Conservation (phyloP, 176 grass and related monocot genomes). For the Chloris gayana region DNA sequence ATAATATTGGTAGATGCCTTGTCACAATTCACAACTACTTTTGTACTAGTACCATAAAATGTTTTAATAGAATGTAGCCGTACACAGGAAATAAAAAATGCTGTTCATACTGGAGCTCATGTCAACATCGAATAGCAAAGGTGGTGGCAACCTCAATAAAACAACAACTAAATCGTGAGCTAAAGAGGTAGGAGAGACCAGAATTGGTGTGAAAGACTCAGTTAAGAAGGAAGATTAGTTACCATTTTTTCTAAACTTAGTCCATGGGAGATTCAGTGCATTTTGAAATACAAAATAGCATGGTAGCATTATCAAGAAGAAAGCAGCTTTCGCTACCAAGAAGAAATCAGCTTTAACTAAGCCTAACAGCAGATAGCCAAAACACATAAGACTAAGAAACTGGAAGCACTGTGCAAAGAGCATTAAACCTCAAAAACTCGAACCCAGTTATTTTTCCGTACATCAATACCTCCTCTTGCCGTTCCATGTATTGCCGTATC, state of each 20-base stretch:
- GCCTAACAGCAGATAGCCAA: slow-evolving; percentile 1
- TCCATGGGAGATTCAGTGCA: background rate
- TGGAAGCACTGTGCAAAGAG: background rate
- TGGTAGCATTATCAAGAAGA: background rate
- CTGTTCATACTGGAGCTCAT: background rate
- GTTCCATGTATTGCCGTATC: slow-evolving; percentile 97
- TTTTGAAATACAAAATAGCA: background rate
- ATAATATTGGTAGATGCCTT: background rate
- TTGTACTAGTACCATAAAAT: slow-evolving; percentile 6
- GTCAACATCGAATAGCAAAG: background rate
- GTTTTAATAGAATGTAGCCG: slow-evolving; percentile 11
- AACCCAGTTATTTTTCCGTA: slow-evolving; percentile 10
- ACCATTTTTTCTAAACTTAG: background rate
- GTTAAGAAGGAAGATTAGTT: slow-evolving; percentile 6
- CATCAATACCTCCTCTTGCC: slow-evolving; percentile 78
- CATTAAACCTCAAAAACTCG: background rate
- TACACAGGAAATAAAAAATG: slow-evolving; percentile 18
- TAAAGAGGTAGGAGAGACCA: slow-evolving; percentile 25
- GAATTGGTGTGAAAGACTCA: slow-evolving; percentile 19
- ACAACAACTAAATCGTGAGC: slow-evolving; percentile 14
- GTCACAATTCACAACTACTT: background rate
- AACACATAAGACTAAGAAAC: slow-evolving; percentile 20
- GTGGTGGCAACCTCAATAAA: background rate
- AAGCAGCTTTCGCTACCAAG: slow-evolving; percentile 7
- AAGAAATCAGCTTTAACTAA: slow-evolving; percentile 22